A percentile compares a stretch with the other conserved stretches of the same genome.
Evolutionary conservation across 148 eudicot species (phyloP).

Genomic region (Camellia sinensis): DNA sequence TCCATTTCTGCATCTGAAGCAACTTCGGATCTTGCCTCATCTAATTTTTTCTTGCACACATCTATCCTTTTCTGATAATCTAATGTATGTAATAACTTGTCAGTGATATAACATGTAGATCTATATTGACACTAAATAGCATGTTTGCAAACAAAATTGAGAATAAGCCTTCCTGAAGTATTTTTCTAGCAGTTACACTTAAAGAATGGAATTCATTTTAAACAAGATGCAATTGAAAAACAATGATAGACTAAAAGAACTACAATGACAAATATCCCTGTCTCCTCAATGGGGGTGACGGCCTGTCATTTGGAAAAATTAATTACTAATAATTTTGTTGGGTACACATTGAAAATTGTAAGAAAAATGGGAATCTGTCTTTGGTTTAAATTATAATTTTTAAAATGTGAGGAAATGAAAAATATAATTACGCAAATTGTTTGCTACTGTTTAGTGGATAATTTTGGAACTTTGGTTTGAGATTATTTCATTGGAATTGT

Average conservation of each 20-base stretch:
- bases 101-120: neutral
- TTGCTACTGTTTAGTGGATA: too few species aligned
- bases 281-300: too few species aligned
- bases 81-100: slow-evolving; percentile 21
- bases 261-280: neutral
- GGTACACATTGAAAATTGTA: too few species aligned
- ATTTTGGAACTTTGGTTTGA: too few species aligned
- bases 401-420: too few species aligned
- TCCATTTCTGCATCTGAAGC: slow-evolving; percentile 60
- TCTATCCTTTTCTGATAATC: slow-evolving; percentile 69
- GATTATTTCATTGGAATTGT: too few species aligned
- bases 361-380: too few species aligned
- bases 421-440: too few species aligned
- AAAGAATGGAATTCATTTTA: too few species aligned
- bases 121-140: neutral
- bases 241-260: neutral
- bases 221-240: neutral
- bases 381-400: too few species aligned
- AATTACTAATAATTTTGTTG: too few species aligned
- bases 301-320: too few species aligned
- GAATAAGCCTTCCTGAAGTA: neutral
- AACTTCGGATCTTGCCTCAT: slow-evolving; percentile 55
- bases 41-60: slow-evolving; percentile 60
- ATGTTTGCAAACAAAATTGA: neutral
- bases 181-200: neutral